Evolutionary conservation across 805 yeast species (phyloP), one percentile per base, ranked within the genome.

Genomic region (Barnettozyma pratensis): DNA sequence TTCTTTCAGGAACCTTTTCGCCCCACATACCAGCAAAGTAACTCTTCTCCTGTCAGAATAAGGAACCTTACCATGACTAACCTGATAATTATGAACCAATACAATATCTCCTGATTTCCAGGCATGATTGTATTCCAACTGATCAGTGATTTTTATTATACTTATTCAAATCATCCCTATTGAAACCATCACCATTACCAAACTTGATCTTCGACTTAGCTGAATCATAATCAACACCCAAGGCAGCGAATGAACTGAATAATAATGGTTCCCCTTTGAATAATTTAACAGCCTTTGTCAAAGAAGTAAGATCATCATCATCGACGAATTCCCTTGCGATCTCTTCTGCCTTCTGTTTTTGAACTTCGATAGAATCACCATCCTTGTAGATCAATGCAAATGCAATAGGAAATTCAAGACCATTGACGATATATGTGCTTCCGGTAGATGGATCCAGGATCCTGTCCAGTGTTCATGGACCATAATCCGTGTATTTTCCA

Each of bases 21-120:
- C 67, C 70, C 71, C 72, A 68, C 69, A 66, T 65, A 47, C 69
- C 65, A n/a, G 64, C 70, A 66, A 40, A n/a, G 68, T 54, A n/a
- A 42, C 48, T 42, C 72, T 53, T 5, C 55, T 59, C 4, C 70
- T 69, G 25, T 56, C 53, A 2, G 28, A 42, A 59, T 64, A 63
- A 3, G 70, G 68, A 4, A 45, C 37, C 45, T 71, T 54, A 0
- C 71, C 72, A 52, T 68, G 71, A 44, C 66, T 60, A 3, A 62
- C 69, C 47, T 62, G 67, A 45, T 63, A 62, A 47, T 68, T 68
- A 49, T 68, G 67, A n/a, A 68, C 57, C 7, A 68, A 52, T 1
- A 58, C 67, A 39, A 68, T 52, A 50, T 67, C 72, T 7, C 71
- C 70, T 42, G 56, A 58, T 39, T 57, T 48, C 70, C 70, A 68